Conservation (phyloP, 2,329 filamentous ascomycete species). For the Periconia digitata region DNA sequence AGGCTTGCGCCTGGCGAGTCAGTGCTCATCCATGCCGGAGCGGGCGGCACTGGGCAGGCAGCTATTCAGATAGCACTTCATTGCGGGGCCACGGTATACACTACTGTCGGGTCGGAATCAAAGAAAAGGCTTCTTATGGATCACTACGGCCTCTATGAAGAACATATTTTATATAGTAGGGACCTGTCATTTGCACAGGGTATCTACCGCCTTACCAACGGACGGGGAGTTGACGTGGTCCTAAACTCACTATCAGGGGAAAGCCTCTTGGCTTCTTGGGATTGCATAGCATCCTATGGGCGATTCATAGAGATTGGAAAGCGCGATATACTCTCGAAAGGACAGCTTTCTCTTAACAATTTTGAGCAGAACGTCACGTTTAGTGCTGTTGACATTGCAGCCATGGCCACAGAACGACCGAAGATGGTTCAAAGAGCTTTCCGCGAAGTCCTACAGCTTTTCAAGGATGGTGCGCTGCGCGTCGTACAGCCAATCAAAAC, state of each 20-base stretch:
- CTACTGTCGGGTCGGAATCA: slow-evolving; percentile 18
- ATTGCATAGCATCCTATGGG: slow-evolving; percentile 42
- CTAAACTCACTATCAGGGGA: slow-evolving; percentile 30
- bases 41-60: slow-evolving; percentile 22
- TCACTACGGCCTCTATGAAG: slow-evolving; percentile 11
- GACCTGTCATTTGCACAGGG: slow-evolving; percentile 22
- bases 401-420: background rate
- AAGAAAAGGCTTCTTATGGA: slow-evolving; percentile 15
- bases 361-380: slow-evolving; percentile 11
- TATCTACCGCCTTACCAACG: slow-evolving; percentile 21
- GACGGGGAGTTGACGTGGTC: slow-evolving; percentile 32
- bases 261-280: slow-evolving; percentile 37
- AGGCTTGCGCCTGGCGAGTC: slow-evolving; percentile 28
- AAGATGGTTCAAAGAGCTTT: background rate
- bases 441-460: background rate
- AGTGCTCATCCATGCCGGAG: slow-evolving; percentile 25
- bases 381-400: background rate
- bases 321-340: slow-evolving; percentile 11
- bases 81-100: slow-evolving; percentile 16
- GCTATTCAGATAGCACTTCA: slow-evolving; percentile 17
- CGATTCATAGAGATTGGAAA: slow-evolving; percentile 16
- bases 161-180: slow-evolving; percentile 30
- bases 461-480: background rate
- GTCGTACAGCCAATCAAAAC: slow-evolving; percentile 9
- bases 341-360: slow-evolving; percentile 6